Percentiles rank a stretch among this genome's conserved stretches.
Evolutionary conservation across 768 basidiomycete genomes (phyloP).

Genomic region (Trametes villosa): DNA sequence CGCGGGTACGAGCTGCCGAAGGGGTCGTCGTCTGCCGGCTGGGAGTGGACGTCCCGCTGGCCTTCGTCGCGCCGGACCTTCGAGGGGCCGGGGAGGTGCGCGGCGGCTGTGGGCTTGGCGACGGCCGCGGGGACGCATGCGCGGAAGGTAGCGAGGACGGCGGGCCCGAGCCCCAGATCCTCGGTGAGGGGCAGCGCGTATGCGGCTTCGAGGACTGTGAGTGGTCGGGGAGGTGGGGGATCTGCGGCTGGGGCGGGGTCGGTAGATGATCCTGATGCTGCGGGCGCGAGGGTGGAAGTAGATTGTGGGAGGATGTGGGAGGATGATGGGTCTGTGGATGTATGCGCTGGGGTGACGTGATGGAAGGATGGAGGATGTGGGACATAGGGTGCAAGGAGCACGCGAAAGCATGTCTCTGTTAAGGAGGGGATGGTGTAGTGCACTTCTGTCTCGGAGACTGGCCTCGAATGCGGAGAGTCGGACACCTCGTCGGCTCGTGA

Average conservation of each 20-base stretch:
- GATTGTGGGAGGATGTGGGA: no score
- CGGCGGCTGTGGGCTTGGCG: slow-evolving; percentile 22
- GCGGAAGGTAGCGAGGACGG: slow-evolving; percentile 32
- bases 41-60: slow-evolving; percentile 5
- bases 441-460: slow-evolving; percentile 17
- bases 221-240: not conserved
- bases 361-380: not conserved
- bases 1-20: slow-evolving; percentile 2
- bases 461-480: not conserved
- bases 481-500: not conserved
- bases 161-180: slow-evolving; percentile 27
- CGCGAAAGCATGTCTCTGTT: slow-evolving; percentile 44
- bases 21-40: slow-evolving; percentile 4
- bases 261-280: not conserved
- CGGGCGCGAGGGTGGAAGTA: not conserved
- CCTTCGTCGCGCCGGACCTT: slow-evolving; percentile 20
- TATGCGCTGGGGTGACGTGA: not conserved
- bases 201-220: slow-evolving; percentile 25
- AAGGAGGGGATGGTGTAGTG: slow-evolving; percentile 36
- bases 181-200: slow-evolving; percentile 39
- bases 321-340: not conserved
- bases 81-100: slow-evolving; percentile 11
- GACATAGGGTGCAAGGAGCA: slow-evolving; percentile 38
- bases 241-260: not conserved
- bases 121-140: slow-evolving; percentile 36